These are phyloP conservation scores for Penicillium italicum DNA, from an alignment of 2,329 filamentous ascomycete genomes.

Conservation along the genomic window DNA sequence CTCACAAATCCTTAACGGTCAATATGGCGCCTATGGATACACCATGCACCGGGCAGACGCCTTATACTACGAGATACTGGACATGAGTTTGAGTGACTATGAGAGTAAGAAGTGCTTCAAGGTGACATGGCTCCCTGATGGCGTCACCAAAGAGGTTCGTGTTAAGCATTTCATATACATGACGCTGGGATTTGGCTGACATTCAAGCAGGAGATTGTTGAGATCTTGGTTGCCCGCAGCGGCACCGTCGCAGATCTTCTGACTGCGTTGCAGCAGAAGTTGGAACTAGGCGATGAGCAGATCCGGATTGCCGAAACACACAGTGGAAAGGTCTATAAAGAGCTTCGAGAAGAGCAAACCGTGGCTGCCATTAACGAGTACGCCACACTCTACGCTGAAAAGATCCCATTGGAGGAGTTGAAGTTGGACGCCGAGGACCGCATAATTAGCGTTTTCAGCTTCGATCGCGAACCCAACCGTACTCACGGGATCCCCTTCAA, in stretches of 20 bases:
- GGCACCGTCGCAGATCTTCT: conserved; percentile 77
- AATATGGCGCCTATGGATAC: conserved; percentile 67
- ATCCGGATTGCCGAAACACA: conserved; percentile 78
- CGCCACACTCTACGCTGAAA: conserved; percentile 74
- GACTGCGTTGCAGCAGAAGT: conserved; percentile 72
- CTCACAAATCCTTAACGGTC: conserved; percentile 70
- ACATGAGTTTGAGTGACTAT: conserved; percentile 88
- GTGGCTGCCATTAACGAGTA: conserved; percentile 87
- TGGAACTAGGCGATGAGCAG: conserved; percentile 71
- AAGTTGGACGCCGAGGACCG: conserved; percentile 61
- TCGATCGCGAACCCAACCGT: conserved; percentile 82
- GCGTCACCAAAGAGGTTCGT: conserved; percentile 81
- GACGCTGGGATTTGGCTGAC: conserved; percentile 15
- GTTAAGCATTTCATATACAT: neutral
- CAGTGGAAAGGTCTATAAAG: conserved; percentile 77
- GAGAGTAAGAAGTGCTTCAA: conserved; percentile 89
- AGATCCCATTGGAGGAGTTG: conserved; percentile 67
- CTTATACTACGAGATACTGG: conserved; percentile 87
- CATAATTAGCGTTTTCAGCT: conserved; percentile 81
- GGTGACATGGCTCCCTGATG: conserved; percentile 80
- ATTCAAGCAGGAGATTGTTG: conserved; percentile 62
- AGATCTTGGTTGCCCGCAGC: conserved; percentile 83
- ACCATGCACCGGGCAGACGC: conserved; percentile 68
- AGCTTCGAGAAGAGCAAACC: conserved; percentile 65
- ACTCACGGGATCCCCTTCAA: conserved; percentile 87